Conservation (phyloP, 805 yeast genomes). For the Candida saitoana region DNA sequence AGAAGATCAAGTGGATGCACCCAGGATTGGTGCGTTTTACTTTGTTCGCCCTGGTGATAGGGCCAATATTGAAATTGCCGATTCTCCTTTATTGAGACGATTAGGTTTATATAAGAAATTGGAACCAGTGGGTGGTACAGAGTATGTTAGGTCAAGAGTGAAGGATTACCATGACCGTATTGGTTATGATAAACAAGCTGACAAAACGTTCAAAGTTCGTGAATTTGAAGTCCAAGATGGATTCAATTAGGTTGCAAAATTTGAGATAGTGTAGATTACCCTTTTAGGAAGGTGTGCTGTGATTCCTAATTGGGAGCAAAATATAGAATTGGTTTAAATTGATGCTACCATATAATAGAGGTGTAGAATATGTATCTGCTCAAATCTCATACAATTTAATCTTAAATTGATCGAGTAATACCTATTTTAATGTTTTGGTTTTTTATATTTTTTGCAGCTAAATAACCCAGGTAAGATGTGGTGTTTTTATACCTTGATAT, state of each 20-base stretch:
- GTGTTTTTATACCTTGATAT: background rate
- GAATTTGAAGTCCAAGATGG: slow-evolving; percentile 27
- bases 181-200: slow-evolving; percentile 19
- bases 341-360: no score
- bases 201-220: slow-evolving; percentile 25
- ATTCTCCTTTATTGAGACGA: slow-evolving; percentile 27
- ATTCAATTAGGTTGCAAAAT: slow-evolving; percentile 13
- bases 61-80: slow-evolving; percentile 24
- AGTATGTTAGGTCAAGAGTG: slow-evolving; percentile 26
- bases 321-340: slow-evolving; percentile 1
- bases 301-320: background rate
- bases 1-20: slow-evolving; percentile 24
- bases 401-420: background rate
- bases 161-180: slow-evolving; percentile 22
- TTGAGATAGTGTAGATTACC: background rate
- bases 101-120: slow-evolving; percentile 25
- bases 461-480: background rate
- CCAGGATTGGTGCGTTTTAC: slow-evolving; percentile 32
- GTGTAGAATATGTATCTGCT: background rate
- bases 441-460: slow-evolving; percentile 5
- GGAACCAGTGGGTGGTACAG: slow-evolving; percentile 24
- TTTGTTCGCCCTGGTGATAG: slow-evolving; percentile 33
- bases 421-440: no score
- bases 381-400: background rate
- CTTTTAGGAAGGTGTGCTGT: slow-evolving; percentile 1